Percentiles rank a stretch among this genome's conserved stretches.
Evolutionary conservation across 75 land plant species (phyloP).

Genomic region (Pinus taeda): DNA sequence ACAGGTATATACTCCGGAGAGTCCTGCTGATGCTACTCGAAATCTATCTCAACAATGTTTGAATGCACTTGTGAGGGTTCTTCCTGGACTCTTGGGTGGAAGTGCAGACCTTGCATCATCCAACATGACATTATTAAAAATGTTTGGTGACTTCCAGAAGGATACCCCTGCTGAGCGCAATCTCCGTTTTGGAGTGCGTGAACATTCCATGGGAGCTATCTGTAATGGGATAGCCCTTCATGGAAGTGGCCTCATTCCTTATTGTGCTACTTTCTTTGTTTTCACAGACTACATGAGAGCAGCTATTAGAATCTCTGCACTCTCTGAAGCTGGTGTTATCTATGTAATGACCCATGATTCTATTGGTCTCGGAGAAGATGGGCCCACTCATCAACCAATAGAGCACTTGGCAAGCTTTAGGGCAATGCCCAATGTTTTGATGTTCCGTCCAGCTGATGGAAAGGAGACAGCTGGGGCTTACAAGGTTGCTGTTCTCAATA

Average conservation of each 20-base stretch:
- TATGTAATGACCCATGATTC: constrained; percentile 97
- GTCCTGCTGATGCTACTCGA: constrained; percentile 75
- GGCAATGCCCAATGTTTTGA: constrained; percentile 78
- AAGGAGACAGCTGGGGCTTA: constrained; percentile 89
- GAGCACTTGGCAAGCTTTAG: constrained; percentile 83
- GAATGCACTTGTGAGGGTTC: constrained; percentile 65
- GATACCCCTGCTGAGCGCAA: constrained; percentile 70
- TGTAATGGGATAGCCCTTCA: constrained; percentile 76
- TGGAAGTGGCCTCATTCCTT: constrained; percentile 70
- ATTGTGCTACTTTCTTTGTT: constrained; percentile 85
- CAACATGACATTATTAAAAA: constrained; percentile 81
- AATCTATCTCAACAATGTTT: constrained; percentile 64
- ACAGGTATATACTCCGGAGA: constrained; percentile 65
- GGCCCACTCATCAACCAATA: constrained; percentile 88
- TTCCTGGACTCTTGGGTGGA: constrained; percentile 89
- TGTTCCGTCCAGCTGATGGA: constrained; percentile 81
- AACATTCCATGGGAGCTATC: constrained; percentile 85
- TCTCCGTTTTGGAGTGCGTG: constrained; percentile 79
- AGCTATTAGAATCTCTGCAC: constrained; percentile 72
- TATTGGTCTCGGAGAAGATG: constrained; percentile 90
- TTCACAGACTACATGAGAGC: constrained; percentile 88
- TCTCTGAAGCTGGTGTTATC: constrained; percentile 73
- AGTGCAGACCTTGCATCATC: constrained; percentile 90
- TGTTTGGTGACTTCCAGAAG: constrained; percentile 82
- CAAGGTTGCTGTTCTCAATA: constrained; percentile 61